Evolutionary conservation across 1,284 basidiomycete species (phyloP), one percentile per base, ranked within the genome.

Genomic region (Apiotrichum laibachii): DNA sequence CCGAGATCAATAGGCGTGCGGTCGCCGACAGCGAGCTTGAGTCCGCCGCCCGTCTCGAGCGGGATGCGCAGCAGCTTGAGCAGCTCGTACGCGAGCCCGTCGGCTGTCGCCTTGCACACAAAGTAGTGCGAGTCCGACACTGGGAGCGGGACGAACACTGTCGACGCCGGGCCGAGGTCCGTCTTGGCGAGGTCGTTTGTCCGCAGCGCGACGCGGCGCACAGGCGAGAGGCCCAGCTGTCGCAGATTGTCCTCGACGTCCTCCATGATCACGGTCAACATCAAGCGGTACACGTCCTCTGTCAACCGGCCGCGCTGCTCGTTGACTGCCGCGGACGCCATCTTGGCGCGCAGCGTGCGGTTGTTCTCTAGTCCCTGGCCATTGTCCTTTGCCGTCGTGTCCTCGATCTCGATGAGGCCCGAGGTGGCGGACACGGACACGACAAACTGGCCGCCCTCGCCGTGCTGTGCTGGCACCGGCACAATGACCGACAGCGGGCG

Each of bases 321-420:
- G 56, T 75, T 77, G 43, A 72, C 64, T 33, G 59, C 63, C 6
- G 56, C 62, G 10, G 64, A 67, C 5, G 69, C 66, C 44, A 70
- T 45, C 49, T 65, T 61, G 5, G 68, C 71, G 22, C 72, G 54
- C 12, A 63, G 18, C 11, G 56, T 60, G 39, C 62, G 56, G 48
- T 58, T 58, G 56, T 50, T 63, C 49, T 63, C 62, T 2, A 60
- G 40, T 8, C 60, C 54, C 54, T 63, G 62, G 5, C 59, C 59
- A 33, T 42, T 55, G 43, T 63, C 65, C 44, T 58, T 64, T 15
- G 64, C 69, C n/a, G 66, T 70, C 45, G 64, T 67, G 59, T 77
- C 75, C 19, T 70, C 69, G 44, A 77, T 71, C 40, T 75, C 73
- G 10, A 77, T 56, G 26, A 70, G 58, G 0, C 75, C 75, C n/a